Percentiles rank a stretch among this genome's conserved stretches.
Evolutionary conservation across 1,139 yeast species (phyloP).

Genomic region (Debaryomyces coudertii): DNA sequence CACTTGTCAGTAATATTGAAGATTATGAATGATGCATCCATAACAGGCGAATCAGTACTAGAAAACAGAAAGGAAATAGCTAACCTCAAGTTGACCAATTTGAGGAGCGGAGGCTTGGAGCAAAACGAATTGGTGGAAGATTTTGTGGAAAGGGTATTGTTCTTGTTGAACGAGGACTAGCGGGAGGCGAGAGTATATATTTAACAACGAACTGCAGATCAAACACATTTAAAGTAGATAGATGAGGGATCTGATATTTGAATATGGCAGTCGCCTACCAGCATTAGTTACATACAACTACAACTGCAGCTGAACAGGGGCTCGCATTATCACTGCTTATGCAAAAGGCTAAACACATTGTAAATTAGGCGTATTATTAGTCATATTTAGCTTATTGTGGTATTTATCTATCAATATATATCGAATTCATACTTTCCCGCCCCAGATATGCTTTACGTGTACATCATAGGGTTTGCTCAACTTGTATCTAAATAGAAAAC

Average conservation of each 20-base stretch:
- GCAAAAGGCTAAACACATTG: not conserved
- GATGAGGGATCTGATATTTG: no score
- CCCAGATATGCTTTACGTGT: conserved; percentile 31
- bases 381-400: conserved; percentile 1
- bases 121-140: conserved; percentile 69
- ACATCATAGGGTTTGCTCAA: conserved; percentile 26
- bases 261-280: no score
- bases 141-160: conserved; percentile 37
- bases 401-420: not conserved
- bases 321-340: not conserved
- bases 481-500: conserved; percentile 35
- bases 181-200: not conserved
- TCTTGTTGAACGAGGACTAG: not conserved
- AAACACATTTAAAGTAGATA: no score
- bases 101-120: conserved; percentile 66
- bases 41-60: conserved; percentile 45
- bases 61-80: conserved; percentile 63
- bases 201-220: not conserved
- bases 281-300: no score
- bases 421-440: conserved; percentile 16
- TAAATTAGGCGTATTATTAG: not conserved
- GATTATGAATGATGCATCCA: conserved; percentile 46
- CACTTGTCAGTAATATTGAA: conserved; percentile 53
- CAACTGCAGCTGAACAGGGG: not conserved
- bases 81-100: conserved; percentile 58